Percentiles rank a stretch among this genome's conserved stretches.
Evolutionary conservation across 1,284 basidiomycete species (phyloP).

Genomic region (Ceratobasidium sp.): DNA sequence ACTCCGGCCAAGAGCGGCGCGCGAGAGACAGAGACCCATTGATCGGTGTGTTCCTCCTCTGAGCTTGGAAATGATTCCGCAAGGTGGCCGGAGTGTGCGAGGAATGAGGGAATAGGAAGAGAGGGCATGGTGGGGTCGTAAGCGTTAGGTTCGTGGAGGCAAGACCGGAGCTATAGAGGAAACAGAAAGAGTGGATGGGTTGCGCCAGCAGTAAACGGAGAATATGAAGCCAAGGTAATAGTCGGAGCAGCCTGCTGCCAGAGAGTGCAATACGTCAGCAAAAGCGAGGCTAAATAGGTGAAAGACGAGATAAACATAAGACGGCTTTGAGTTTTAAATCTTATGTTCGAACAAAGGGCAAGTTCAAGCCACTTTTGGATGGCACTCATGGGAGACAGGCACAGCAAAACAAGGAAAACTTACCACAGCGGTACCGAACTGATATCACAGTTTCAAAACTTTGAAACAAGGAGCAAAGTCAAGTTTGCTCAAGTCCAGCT

Average conservation of each 20-base stretch:
- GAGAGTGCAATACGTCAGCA: slow-evolving; percentile 24
- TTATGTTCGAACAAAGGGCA: neutral
- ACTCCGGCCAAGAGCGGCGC: slow-evolving; percentile 1
- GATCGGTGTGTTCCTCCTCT: slow-evolving; percentile 32
- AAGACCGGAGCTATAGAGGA: neutral
- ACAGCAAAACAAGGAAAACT: neutral
- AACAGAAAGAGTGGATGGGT: slow-evolving; percentile 21
- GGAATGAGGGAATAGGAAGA: slow-evolving; percentile 4
- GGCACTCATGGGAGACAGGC: too few species aligned
- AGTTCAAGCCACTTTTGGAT: neutral
- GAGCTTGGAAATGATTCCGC: slow-evolving; percentile 14
- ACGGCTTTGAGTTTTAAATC: neutral
- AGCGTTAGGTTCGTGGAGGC: slow-evolving; percentile 2
- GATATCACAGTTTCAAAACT: neutral
- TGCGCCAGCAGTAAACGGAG: neutral
- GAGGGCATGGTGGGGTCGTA: slow-evolving; percentile 7
- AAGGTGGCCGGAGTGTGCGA: neutral
- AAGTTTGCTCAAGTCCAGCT: neutral
- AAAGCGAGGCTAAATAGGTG: slow-evolving; percentile 6
- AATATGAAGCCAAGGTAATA: neutral
- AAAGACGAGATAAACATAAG: slow-evolving; percentile 1
- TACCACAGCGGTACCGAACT: neutral
- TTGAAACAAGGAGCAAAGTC: neutral
- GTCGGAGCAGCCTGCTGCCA: slow-evolving; percentile 36
- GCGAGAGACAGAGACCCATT: slow-evolving; percentile 23